These are phyloP conservation scores for Monilinia vaccinii-corymbosi DNA, from an alignment of 2,329 filamentous ascomycete species.

Conservation along the genomic window DNA sequence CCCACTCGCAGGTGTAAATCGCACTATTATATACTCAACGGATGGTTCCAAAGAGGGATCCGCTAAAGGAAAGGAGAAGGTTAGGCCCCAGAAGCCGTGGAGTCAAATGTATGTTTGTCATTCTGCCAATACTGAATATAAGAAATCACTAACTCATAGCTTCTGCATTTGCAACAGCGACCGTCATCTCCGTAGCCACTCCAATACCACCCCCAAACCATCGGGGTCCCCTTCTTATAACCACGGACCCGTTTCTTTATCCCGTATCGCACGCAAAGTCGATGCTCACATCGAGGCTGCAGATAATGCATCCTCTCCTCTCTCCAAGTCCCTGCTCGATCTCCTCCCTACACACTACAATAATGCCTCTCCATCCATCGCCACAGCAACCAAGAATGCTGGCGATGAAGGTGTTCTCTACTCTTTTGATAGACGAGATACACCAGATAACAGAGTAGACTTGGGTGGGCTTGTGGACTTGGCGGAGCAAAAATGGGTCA, in stretches of 20 bases:
- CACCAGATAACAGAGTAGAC: constrained; percentile 21
- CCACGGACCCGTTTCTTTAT: constrained; percentile 4
- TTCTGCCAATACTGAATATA: neutral
- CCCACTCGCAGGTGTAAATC: constrained; percentile 15
- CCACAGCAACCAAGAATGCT: constrained; percentile 14
- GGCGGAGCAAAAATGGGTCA: constrained; percentile 27
- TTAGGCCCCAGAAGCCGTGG: constrained; percentile 23
- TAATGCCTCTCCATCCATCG: constrained; percentile 19
- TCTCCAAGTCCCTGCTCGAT: constrained; percentile 27
- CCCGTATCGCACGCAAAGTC: constrained; percentile 19
- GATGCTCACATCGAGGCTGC: constrained; percentile 20
- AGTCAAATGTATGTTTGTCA: constrained; percentile 14
- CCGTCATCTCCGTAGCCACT: constrained; percentile 20
- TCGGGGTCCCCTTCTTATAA: constrained; percentile 17
- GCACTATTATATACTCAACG: constrained; percentile 1
- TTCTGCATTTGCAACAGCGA: constrained; percentile 22
- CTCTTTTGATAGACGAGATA: constrained; percentile 25
- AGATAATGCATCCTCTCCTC: constrained; percentile 14
- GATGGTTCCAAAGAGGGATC: neutral
- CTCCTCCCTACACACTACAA: constrained; percentile 25
- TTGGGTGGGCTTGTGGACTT: constrained; percentile 27
- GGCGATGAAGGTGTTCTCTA: constrained; percentile 23
- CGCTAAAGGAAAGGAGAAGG: constrained; percentile 15
- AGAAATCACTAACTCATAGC: constrained; percentile 3
- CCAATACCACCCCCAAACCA: constrained; percentile 13